These are phyloP conservation scores for Macrolepiota dolichaula DNA, from an alignment of 768 basidiomycete genomes.

Conservation along the genomic window DNA sequence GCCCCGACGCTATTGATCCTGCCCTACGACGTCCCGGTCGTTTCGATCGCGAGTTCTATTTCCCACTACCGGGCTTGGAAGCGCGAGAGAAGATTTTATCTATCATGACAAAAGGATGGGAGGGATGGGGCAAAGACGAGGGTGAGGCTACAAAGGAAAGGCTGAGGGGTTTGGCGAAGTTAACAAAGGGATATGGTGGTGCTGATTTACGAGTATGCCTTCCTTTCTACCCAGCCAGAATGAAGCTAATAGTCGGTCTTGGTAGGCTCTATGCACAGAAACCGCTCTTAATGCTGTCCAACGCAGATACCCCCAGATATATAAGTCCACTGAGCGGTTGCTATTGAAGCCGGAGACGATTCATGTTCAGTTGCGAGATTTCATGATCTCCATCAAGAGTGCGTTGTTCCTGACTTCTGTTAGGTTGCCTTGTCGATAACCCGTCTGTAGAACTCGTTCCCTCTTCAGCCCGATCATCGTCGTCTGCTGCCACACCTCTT, in stretches of 20 bases:
- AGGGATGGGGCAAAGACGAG: conserved; percentile 61
- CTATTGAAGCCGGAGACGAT: conserved; percentile 85
- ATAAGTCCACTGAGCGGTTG: conserved; percentile 85
- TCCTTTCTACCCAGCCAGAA: neutral
- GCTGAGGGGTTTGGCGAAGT: conserved; percentile 68
- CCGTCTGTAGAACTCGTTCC: conserved; percentile 79
- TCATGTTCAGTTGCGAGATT: conserved; percentile 80
- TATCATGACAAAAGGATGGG: conserved; percentile 91
- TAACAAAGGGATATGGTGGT: conserved; percentile 97
- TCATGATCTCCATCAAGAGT: conserved; percentile 98
- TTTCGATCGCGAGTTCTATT: conserved; percentile 98
- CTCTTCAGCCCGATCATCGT: conserved; percentile 88
- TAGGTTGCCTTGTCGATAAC: neutral
- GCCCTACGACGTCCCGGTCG: conserved; percentile 91
- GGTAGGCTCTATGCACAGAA: conserved; percentile 91
- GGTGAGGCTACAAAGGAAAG: conserved; percentile 59
- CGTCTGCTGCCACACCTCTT: conserved; percentile 81
- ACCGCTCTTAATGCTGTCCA: conserved; percentile 96
- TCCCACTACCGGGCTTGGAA: conserved; percentile 80
- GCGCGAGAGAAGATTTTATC: conserved; percentile 85
- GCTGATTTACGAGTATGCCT: conserved; percentile 86
- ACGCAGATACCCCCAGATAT: conserved; percentile 94
- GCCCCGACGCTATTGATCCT: conserved; percentile 97
- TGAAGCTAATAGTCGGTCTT: conserved; percentile 5
- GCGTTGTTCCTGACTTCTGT: conserved; percentile 24